phyloP scores from a whole-genome alignment of 495 filamentous ascomycete genomes.

The Xylaria bambusicola region DNA sequence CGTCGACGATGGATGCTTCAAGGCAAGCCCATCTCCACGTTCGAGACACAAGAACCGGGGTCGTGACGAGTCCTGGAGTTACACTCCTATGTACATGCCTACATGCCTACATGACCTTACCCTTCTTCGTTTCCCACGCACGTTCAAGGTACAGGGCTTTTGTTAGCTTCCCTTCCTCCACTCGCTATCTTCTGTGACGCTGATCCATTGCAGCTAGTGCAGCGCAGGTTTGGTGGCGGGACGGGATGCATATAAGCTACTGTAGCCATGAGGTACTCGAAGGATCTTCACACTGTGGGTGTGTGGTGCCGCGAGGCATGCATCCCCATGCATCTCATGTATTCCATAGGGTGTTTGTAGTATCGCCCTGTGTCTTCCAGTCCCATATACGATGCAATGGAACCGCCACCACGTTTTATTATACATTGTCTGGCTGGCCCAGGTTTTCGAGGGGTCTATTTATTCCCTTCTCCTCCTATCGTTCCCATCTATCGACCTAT shows the following conservation, averaged over 20 bases:
- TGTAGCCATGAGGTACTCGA: too few species aligned
- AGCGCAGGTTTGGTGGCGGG: slow-evolving; percentile 1
- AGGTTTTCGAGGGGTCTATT: background rate
- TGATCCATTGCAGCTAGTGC: slow-evolving; percentile 15
- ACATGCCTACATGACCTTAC: background rate
- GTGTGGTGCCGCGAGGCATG: slow-evolving; percentile 10
- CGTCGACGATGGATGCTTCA: background rate
- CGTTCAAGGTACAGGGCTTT: background rate
- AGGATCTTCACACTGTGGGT: slow-evolving; percentile 20
- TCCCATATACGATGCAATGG: slow-evolving; percentile 4
- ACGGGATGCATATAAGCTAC: slow-evolving; percentile 13
- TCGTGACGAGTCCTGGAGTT: slow-evolving; percentile 4
- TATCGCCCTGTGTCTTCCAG: slow-evolving; percentile 7
- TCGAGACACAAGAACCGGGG: slow-evolving; percentile 13
- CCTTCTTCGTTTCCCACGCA: too few species aligned
- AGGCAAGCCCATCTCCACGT: slow-evolving; percentile 9
- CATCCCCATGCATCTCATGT: slow-evolving; percentile 13
- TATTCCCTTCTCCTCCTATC: background rate
- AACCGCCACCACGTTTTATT: slow-evolving; percentile 17
- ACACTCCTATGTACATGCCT: background rate
- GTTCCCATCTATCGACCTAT: background rate
- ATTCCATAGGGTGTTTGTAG: background rate
- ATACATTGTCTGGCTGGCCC: slow-evolving; percentile 18
- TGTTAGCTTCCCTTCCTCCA: slow-evolving; percentile 14
- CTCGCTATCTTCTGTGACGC: slow-evolving; percentile 4